These are phyloP conservation scores for Aspergillus persii DNA, from an alignment of 2,329 filamentous ascomycete genomes.

Conservation along the genomic window DNA sequence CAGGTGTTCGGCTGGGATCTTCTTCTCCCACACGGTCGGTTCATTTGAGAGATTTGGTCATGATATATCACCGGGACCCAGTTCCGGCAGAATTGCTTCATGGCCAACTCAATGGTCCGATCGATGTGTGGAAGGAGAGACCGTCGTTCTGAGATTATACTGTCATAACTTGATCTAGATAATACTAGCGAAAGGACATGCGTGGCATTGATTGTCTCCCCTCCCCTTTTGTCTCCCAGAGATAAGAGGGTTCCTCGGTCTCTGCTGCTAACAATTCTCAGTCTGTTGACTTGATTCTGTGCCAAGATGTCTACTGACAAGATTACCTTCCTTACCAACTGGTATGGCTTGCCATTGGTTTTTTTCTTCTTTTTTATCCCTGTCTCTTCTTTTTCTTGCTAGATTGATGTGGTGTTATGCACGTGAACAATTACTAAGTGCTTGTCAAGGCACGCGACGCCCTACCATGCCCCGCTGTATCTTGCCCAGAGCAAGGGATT, in stretches of 20 bases:
- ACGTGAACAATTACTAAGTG: conserved; percentile 27
- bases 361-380: conserved; percentile 3
- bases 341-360: conserved; percentile 51
- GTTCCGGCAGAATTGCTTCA: conserved; percentile 1
- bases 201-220: conserved; percentile 58
- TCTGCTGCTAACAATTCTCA: conserved; percentile 27
- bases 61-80: not conserved
- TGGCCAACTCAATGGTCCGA: conserved; percentile 15
- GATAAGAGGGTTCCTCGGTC: conserved; percentile 13
- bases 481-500: conserved; percentile 73
- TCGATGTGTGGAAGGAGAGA: conserved; percentile 11
- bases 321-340: conserved; percentile 83
- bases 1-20: conserved; percentile 39
- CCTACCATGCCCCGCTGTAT: conserved; percentile 76
- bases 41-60: not conserved
- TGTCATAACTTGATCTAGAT: conserved; percentile 82
- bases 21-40: not conserved
- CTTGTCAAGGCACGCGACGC: conserved; percentile 68
- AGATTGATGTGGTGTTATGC: not conserved
- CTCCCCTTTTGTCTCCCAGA: conserved; percentile 19
- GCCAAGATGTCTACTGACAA: conserved; percentile 74
- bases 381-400: conserved; percentile 2
- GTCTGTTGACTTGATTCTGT: conserved; percentile 40
- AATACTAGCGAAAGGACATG: conserved; percentile 87
- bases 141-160: conserved; percentile 69